Conservation (phyloP, 345 rosid species). For the Linum trigynum region DNA sequence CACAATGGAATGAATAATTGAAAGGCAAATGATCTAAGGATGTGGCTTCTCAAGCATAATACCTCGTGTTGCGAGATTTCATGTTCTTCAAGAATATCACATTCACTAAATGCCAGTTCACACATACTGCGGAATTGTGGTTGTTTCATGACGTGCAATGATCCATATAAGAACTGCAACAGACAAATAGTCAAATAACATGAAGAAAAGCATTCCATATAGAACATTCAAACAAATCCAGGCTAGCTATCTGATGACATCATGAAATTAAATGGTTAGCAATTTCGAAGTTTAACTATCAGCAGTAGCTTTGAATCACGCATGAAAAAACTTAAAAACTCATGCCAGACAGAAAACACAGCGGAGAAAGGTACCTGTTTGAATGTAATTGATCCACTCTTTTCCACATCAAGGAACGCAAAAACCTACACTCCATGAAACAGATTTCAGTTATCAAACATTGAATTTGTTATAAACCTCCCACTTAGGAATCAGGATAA, state of each 20-base stretch:
- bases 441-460: not conserved
- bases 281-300: not conserved
- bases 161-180: constrained; percentile 75
- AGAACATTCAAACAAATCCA: not conserved
- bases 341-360: not conserved
- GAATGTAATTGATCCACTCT: constrained; percentile 65
- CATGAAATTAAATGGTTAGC: not conserved
- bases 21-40: not conserved
- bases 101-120: constrained; percentile 55
- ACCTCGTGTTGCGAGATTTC: constrained; percentile 55
- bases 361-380: constrained; percentile 51
- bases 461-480: not conserved
- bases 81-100: constrained; percentile 37
- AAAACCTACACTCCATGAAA: constrained; percentile 48
- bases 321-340: not conserved
- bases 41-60: constrained; percentile 8
- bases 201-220: not conserved
- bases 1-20: constrained; percentile 6
- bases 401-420: constrained; percentile 72
- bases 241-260: not conserved
- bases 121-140: constrained; percentile 61
- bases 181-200: constrained; percentile 8
- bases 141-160: constrained; percentile 58
- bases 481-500: no score
- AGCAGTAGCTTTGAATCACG: not conserved